A percentile compares a stretch with the other conserved stretches of the same genome.
phyloP scores from a whole-genome alignment of 2,329 filamentous ascomycete species.

The Pseudogymnoascus sp. region DNA sequence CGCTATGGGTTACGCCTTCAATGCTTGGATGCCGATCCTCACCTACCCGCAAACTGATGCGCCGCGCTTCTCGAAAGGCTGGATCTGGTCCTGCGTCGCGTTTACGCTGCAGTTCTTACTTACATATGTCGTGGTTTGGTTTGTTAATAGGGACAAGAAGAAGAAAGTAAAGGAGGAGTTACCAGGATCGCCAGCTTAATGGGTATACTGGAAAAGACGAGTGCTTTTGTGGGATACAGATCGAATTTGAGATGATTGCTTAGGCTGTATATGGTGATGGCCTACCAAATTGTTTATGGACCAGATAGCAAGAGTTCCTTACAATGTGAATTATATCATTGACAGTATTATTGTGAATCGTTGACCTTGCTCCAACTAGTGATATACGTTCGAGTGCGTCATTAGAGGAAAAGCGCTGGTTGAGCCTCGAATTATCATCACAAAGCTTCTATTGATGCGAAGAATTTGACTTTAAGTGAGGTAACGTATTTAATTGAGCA shows the following conservation, averaged over 20 bases:
- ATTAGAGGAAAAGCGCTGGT: background rate
- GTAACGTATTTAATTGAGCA: background rate
- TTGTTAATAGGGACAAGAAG: background rate
- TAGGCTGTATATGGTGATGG: background rate
- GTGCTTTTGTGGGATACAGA: background rate
- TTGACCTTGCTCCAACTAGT: background rate
- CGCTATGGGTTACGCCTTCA: conserved; percentile 61
- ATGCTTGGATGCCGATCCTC: conserved; percentile 61
- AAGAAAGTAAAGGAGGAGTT: background rate
- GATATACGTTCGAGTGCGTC: background rate
- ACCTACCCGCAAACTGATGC: conserved; percentile 60
- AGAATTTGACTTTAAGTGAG: background rate
- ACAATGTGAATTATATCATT: background rate
- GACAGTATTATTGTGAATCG: background rate
- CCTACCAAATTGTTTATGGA: background rate
- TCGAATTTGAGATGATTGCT: background rate
- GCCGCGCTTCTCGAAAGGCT: conserved; percentile 54
- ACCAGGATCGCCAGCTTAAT: background rate
- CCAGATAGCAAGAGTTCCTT: background rate
- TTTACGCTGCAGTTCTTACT: background rate
- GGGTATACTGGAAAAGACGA: background rate
- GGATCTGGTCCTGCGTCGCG: conserved; percentile 28
- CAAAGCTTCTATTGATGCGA: background rate
- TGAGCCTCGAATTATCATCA: background rate
- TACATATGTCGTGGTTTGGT: background rate